Conservation (phyloP, 1,284 basidiomycete species). For the Tilletia setariae region DNA sequence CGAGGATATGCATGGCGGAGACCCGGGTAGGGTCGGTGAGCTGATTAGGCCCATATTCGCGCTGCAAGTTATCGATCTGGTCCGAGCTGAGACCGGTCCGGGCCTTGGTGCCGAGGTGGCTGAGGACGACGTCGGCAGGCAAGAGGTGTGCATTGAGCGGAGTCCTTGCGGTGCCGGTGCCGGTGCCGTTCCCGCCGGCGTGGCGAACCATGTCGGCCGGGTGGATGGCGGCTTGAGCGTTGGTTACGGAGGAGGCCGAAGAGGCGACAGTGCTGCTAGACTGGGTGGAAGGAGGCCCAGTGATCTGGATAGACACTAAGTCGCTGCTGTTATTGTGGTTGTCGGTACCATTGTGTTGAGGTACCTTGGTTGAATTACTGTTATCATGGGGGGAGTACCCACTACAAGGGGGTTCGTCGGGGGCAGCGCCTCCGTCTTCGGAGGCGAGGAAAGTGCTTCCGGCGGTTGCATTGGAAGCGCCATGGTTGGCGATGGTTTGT, state of each 20-base stretch:
- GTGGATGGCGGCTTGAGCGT: conserved; percentile 17
- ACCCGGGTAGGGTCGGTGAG: conserved; percentile 38
- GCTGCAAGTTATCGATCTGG: conserved; percentile 30
- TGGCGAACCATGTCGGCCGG: background rate
- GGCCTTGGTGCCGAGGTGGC: conserved; percentile 32
- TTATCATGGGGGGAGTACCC: conserved; percentile 29
- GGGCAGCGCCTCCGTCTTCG: conserved; percentile 12
- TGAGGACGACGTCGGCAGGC: conserved; percentile 28
- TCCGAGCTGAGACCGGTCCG: conserved; percentile 31
- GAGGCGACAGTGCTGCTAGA: background rate
- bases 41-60: conserved; percentile 35
- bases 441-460: background rate
- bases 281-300: background rate
- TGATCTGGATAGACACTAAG: conserved; percentile 5
- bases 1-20: conserved; percentile 40
- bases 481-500: background rate
- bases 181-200: background rate
- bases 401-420: conserved; percentile 43
- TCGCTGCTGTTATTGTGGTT: conserved; percentile 12
- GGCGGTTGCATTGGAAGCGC: background rate
- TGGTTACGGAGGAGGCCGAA: background rate
- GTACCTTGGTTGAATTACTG: conserved; percentile 5
- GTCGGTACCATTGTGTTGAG: background rate
- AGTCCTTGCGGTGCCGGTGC: background rate
- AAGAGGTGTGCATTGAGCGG: conserved; percentile 23